These are phyloP conservation scores for Cicer arietinum DNA, from an alignment of 306 rosid genomes.

Conservation along the genomic window DNA sequence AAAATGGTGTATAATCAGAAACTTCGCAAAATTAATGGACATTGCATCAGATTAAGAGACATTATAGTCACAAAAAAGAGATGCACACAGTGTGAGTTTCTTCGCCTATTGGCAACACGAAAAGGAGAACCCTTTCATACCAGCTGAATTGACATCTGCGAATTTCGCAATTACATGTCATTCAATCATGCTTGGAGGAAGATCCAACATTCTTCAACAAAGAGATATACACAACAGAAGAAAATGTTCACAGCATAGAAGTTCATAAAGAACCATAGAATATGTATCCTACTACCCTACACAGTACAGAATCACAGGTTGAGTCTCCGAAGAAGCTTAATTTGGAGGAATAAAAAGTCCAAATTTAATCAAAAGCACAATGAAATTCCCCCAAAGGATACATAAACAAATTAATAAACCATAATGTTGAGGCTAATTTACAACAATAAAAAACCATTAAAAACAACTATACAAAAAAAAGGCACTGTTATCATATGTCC, in stretches of 20 bases:
- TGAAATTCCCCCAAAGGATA: not conserved
- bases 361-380: not conserved
- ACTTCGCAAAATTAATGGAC: not conserved
- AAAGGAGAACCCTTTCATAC: constrained; percentile 11
- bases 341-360: not conserved
- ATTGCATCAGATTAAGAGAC: not conserved
- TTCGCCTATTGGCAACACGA: constrained; percentile 9
- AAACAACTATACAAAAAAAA: not conserved
- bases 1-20: not conserved
- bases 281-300: not conserved
- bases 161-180: constrained; percentile 4
- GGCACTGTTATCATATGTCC: not conserved
- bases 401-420: not conserved
- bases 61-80: not conserved
- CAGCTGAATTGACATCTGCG: not conserved
- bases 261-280: not conserved
- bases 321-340: not conserved
- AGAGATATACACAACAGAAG: not conserved
- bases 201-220: constrained; percentile 14
- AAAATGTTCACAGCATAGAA: not conserved
- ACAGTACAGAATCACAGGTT: not conserved
- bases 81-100: constrained; percentile 1
- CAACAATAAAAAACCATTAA: not conserved
- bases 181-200: not conserved
- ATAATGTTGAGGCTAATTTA: not conserved